A percentile compares a stretch with the other conserved stretches of the same genome.
Conservation (phyloP, 495 filamentous ascomycete species). For the Podospora pseudopauciseta region DNA sequence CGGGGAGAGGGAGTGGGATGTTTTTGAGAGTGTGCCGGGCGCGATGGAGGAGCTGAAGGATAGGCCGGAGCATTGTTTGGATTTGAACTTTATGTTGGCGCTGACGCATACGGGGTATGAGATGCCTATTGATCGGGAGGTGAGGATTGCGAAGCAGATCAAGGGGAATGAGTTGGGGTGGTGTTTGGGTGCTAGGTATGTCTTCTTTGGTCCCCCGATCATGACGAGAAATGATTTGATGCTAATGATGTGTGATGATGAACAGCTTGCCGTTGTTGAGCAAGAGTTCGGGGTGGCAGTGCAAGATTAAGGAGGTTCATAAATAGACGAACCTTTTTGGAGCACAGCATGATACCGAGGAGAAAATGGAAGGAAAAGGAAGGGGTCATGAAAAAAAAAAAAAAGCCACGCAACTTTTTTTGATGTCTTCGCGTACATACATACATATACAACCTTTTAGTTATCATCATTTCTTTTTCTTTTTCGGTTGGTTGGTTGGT, state of each 20-base stretch:
- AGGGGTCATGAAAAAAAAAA: background rate
- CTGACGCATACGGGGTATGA: slow-evolving; percentile 95
- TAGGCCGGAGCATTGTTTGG: slow-evolving; percentile 86
- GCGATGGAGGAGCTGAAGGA: slow-evolving; percentile 71
- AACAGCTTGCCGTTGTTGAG: slow-evolving; percentile 45
- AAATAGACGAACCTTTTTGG: slow-evolving; percentile 17
- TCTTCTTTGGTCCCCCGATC: slow-evolving; percentile 8
- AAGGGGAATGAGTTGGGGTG: slow-evolving; percentile 95
- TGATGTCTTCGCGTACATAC: background rate
- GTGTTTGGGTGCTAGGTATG: slow-evolving; percentile 94
- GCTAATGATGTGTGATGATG: slow-evolving; percentile 36
- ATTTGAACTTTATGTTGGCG: slow-evolving; percentile 91
- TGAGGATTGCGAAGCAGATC: slow-evolving; percentile 98
- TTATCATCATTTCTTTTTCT: background rate
- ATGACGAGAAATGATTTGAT: background rate
- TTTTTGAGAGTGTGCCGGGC: slow-evolving; percentile 67
- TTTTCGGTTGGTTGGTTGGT: background rate
- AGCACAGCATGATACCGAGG: background rate
- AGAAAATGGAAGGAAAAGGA: background rate
- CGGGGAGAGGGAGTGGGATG: slow-evolving; percentile 71
- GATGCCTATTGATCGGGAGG: slow-evolving; percentile 93
- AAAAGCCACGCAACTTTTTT: background rate
- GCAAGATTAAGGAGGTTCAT: slow-evolving; percentile 45
- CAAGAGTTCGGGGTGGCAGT: slow-evolving; percentile 47
- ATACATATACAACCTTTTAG: background rate